Evolutionary conservation across 1,139 yeast species (phyloP).

Genomic region (Taiozyma onychis): DNA sequence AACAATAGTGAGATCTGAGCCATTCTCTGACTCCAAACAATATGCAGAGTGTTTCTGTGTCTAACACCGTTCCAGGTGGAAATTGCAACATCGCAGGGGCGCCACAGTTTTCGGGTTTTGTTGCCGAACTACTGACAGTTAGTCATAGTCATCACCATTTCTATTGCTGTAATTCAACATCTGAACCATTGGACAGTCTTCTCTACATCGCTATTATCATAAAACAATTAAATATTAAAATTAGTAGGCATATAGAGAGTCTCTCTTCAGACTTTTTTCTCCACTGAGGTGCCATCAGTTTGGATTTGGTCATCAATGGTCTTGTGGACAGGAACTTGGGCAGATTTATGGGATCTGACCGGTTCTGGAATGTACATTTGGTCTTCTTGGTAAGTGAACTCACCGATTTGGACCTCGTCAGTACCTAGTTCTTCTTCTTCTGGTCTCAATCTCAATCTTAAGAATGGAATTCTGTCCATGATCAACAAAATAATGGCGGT

Average conservation of each 20-base stretch:
- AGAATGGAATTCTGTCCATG: constrained; percentile 78
- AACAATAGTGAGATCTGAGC: too few species aligned
- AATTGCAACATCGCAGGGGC: background rate
- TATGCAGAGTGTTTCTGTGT: too few species aligned
- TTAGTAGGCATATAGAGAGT: background rate
- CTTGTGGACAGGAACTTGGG: constrained; percentile 24
- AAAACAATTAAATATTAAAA: background rate
- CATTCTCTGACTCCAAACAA: too few species aligned
- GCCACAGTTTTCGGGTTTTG: background rate
- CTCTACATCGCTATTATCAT: background rate
- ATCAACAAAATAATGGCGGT: constrained; percentile 64
- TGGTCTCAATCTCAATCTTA: constrained; percentile 77
- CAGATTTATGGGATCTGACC: constrained; percentile 44
- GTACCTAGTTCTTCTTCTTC: constrained; percentile 91
- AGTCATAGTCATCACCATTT: too few species aligned
- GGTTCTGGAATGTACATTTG: constrained; percentile 71
- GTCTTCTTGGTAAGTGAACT: constrained; percentile 66
- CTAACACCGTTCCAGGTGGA: background rate
- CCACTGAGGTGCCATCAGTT: constrained; percentile 16
- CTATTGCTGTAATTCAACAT: too few species aligned
- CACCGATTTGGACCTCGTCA: constrained; percentile 85
- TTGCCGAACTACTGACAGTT: too few species aligned
- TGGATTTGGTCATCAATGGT: constrained; percentile 30
- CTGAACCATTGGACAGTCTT: too few species aligned
- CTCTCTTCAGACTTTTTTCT: constrained; percentile 1